Conservation (phyloP, 805 yeast species). For the Saccharomycopsis lassenensis region DNA sequence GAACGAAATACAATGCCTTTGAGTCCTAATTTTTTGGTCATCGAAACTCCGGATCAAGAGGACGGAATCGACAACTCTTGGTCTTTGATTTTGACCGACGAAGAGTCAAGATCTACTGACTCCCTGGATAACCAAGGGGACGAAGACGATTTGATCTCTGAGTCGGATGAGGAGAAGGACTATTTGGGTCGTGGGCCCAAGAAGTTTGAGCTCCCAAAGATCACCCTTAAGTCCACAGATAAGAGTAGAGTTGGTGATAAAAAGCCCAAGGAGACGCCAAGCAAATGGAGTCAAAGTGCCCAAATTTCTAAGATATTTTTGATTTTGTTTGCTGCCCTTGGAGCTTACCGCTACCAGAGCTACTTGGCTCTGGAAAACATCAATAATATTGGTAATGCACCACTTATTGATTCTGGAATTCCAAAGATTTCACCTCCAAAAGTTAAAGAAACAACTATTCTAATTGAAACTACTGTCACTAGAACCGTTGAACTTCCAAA, state of each 20-base stretch:
- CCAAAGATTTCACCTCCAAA: no score
- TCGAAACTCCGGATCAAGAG: not conserved
- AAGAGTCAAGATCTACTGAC: constrained; percentile 10
- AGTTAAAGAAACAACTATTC: constrained; percentile 1
- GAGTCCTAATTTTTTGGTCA: not conserved
- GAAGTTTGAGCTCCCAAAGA: constrained; percentile 2
- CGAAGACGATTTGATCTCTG: not conserved
- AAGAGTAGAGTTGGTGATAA: not conserved
- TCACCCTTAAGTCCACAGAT: not conserved
- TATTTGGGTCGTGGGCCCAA: not conserved
- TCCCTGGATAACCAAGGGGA: constrained; percentile 3
- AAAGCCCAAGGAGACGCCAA: not conserved
- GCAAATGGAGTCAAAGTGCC: no score
- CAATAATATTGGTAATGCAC: not conserved
- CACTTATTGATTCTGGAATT: not conserved
- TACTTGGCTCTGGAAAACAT: not conserved
- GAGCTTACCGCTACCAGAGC: not conserved
- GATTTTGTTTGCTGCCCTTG: constrained; percentile 1
- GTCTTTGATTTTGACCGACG: constrained; percentile 16
- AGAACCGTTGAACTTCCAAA: constrained; percentile 3
- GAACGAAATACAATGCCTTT: no score
- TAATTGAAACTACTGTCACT: constrained; percentile 5
- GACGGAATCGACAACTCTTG: constrained; percentile 8
- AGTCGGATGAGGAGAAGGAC: constrained; percentile 1
- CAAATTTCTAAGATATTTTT: no score